Base-by-base conservation (phyloP, 768 basidiomycete genomes). In the Chalciporus pseudorubinellus region DNA sequence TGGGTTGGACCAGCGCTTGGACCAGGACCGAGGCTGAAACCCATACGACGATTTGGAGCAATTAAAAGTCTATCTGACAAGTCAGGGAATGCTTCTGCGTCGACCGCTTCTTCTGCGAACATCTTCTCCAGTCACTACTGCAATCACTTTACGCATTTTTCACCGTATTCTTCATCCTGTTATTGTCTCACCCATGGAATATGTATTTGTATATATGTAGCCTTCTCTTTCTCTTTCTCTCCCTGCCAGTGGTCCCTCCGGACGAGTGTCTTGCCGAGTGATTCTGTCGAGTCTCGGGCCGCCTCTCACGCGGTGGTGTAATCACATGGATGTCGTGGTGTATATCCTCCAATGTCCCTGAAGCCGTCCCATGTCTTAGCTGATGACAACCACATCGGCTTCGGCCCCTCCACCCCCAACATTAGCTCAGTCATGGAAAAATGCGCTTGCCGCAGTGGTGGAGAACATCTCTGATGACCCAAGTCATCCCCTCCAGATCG, bases 401-500 rank as follows among this genome's bases (percentile, higher is more conserved):
- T 19, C 16, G 28, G n/a, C 22, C 14, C 34, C 58, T 13, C 40
- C 34, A 12, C 19, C 46, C 33, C 42, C 42, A 34, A 39, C 44
- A 21, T 19, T 38, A 10, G 4, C 21, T 16, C 39, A 18, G 9
- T 24, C 50, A 28, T 46, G 53, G 52, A 54, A 24, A 44, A 13
- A 48, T 14, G 39, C 33, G 4, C 19, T 52, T 12, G 13, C 36
- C 9, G 21, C 46, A 16, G 1, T 22, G 41, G 5, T 46, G 3
- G 9, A 38, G 33, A 33, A 24, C 21, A 44, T 57, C 19, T 52
- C 71, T 24, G 62, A 73, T 48, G 73, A 76, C 49, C 67, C 73
- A 4, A 59, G 70, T 29, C 82, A 86, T 59, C 82, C 83, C 3
- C 58, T 74, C 13, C 82, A 81, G 48, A 72, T 87, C 38, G 77